Base-by-base conservation (phyloP, 345 rosid genomes). In the Linum trigynum region DNA sequence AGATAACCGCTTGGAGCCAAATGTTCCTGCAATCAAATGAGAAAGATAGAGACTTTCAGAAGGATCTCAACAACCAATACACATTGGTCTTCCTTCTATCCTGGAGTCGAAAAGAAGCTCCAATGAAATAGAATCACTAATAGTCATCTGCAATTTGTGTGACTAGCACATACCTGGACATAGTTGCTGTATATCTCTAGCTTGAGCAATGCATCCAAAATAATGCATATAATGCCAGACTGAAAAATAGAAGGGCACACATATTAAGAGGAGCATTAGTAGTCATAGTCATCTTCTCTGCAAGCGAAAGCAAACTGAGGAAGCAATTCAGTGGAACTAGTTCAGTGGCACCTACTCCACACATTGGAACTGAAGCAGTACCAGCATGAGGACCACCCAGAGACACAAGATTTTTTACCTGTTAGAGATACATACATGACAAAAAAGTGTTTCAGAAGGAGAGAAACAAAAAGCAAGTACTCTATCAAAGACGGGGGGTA, bases 311-410 rank as follows among this genome's bases (percentile, higher is more conserved):
- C 35, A 63, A 63, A 41, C 0, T 12, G 55, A 14, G 72, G 15
- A 60, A 35, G 39, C 16, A 39, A 57, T 15, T 35, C 55, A 39
- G 42, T 4, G 66, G 45, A 50, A 38, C 39, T 14, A 35, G 55
- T 58, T 38, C 14, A 39, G 10, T 64, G 63, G 55, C 65, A 77
- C 92, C 78, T 75, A 92, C 92, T 41, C 86, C 86, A 64, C 96
- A 89, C 59, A 89, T 79, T 5, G 98, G 98, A 72, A 87, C 72
- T 1, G 98, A 85, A 36, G 98, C 95, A 65, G 78, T 82, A 56
- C 92, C 96, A 59, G 97, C 98, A 75, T 92, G 96, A 40, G 81
- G 79, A 68, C 98, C 98, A 11, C 75, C 96, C 57, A 92, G 64
- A 2, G 96, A 87, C 72, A 92, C 77, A 64, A 81, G 86, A 67